Evolutionary conservation across 208 protist genomes (phyloP).

Genomic region (Porcisia deanei): DNA sequence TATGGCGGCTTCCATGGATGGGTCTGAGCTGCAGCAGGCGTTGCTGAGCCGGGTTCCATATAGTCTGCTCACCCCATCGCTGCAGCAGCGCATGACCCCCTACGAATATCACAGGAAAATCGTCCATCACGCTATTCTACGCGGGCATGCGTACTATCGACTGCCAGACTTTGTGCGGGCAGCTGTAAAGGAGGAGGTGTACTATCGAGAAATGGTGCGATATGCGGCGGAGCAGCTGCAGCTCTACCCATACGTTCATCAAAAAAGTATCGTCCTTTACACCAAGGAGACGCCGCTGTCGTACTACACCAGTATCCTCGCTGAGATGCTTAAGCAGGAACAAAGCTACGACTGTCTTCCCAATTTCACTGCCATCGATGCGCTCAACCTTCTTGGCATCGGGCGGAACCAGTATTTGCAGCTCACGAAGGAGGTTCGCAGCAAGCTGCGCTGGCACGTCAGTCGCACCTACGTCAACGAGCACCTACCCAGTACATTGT

Average conservation of each 20-base stretch:
- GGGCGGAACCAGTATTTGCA: conserved; percentile 98
- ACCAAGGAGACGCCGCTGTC: conserved; percentile 70
- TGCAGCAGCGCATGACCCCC: conserved; percentile 65
- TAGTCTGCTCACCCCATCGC: conserved; percentile 41
- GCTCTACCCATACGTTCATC: conserved; percentile 81
- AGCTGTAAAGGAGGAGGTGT: conserved; percentile 54
- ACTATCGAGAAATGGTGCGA: conserved; percentile 75
- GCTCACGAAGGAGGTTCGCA: conserved; percentile 94
- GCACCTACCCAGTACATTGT: conserved; percentile 58
- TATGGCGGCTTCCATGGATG: conserved; percentile 31
- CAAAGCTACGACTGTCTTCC: conserved; percentile 95
- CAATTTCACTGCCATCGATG: conserved; percentile 97
- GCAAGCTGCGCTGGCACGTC: conserved; percentile 85
- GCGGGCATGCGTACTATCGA: conserved; percentile 60
- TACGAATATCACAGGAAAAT: conserved; percentile 49
- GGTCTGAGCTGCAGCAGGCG: conserved; percentile 61
- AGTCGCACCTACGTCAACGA: conserved; percentile 62
- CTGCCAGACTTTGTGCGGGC: conserved; percentile 63
- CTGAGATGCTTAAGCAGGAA: conserved; percentile 73
- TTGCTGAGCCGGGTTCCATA: conserved; percentile 60
- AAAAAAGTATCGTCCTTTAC: conserved; percentile 58
- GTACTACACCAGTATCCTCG: conserved; percentile 78
- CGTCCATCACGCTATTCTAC: conserved; percentile 50
- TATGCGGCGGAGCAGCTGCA: conserved; percentile 52
- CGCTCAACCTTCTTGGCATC: conserved; percentile 93